Evolutionary conservation across 768 basidiomycete species (phyloP).

Genomic region (Amanita brunnescens): DNA sequence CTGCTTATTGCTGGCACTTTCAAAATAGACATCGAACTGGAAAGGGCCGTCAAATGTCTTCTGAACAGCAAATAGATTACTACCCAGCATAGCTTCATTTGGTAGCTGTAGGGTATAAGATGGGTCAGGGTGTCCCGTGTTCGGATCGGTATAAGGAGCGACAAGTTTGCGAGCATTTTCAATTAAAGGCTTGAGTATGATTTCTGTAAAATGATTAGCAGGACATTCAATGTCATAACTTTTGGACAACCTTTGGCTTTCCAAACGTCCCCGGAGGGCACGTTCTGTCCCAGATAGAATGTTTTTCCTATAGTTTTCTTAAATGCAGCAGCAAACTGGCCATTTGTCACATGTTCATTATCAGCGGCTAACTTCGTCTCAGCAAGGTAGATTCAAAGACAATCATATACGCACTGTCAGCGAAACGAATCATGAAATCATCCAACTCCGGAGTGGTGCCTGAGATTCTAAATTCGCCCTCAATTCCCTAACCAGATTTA

Average conservation of each 20-base stretch:
- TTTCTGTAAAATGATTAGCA: slow-evolving; percentile 32
- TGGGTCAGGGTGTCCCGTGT: slow-evolving; percentile 57
- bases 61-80: slow-evolving; percentile 84
- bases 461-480: slow-evolving; percentile 57
- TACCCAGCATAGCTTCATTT: slow-evolving; percentile 60
- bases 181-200: slow-evolving; percentile 53
- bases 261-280: slow-evolving; percentile 67
- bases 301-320: slow-evolving; percentile 58
- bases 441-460: slow-evolving; percentile 76
- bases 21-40: slow-evolving; percentile 85
- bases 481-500: slow-evolving; percentile 50
- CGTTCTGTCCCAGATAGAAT: slow-evolving; percentile 54
- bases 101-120: slow-evolving; percentile 71
- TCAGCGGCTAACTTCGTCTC: slow-evolving; percentile 34
- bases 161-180: slow-evolving; percentile 47
- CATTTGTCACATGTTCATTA: slow-evolving; percentile 48
- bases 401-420: slow-evolving; percentile 51
- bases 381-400: background rate
- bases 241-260: slow-evolving; percentile 59
- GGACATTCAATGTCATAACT: background rate
- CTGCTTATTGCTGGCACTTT: slow-evolving; percentile 61
- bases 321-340: slow-evolving; percentile 51
- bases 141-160: slow-evolving; percentile 43
- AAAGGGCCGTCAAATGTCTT: slow-evolving; percentile 80
- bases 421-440: slow-evolving; percentile 71